These are phyloP conservation scores for Boletus insuetus DNA, from an alignment of 768 basidiomycete species.

Conservation along the genomic window DNA sequence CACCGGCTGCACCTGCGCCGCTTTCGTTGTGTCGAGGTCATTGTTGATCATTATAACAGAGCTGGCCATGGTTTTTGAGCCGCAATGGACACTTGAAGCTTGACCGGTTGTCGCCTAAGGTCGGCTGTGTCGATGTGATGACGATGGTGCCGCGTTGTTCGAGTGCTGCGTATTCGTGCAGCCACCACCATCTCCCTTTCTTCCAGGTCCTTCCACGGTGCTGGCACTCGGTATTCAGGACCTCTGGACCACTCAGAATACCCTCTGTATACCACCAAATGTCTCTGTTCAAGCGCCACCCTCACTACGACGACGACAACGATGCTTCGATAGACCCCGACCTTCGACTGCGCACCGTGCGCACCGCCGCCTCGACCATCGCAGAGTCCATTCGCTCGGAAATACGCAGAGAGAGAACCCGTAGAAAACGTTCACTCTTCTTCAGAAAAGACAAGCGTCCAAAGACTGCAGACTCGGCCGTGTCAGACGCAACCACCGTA, in stretches of 20 bases:
- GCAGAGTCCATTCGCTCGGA: constrained; percentile 85
- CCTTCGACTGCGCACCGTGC: constrained; percentile 85
- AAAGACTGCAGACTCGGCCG: constrained; percentile 31
- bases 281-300: constrained; percentile 40
- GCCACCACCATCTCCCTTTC: background rate
- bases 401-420: constrained; percentile 54
- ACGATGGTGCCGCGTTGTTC: background rate
- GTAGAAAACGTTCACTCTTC: constrained; percentile 47
- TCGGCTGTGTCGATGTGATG: background rate
- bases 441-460: constrained; percentile 59
- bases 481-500: constrained; percentile 25
- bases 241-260: constrained; percentile 9
- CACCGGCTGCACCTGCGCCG: background rate
- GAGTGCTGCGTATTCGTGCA: background rate
- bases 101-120: too few species aligned
- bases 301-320: constrained; percentile 53
- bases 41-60: background rate
- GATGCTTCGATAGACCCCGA: constrained; percentile 78
- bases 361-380: constrained; percentile 88
- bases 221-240: constrained; percentile 22
- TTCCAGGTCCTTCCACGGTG: constrained; percentile 17
- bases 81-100: background rate
- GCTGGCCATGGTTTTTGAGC: background rate
- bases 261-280: constrained; percentile 26
- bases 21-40: background rate